Conservation (phyloP, 352 stramenopile species). For the Elongisporangium prolatum region DNA sequence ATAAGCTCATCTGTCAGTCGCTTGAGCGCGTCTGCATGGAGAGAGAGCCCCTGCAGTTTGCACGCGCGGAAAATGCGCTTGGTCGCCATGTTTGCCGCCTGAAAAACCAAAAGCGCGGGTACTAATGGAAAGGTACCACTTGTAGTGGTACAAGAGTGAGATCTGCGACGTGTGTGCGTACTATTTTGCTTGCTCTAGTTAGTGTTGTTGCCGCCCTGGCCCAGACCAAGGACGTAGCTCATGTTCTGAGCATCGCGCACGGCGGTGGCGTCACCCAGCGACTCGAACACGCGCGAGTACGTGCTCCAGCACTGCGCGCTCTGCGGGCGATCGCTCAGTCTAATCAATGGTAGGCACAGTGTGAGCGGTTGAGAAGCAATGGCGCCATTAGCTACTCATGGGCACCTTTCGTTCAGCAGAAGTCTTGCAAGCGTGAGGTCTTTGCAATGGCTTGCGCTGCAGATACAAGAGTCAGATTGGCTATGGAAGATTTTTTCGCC, state of each 20-base stretch:
- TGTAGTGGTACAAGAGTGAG: conserved; percentile 6
- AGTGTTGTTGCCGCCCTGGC: conserved; percentile 71
- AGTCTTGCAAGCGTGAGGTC: conserved; percentile 69
- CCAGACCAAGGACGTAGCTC: conserved; percentile 84
- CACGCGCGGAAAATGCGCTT: conserved; percentile 81
- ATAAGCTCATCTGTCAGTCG: conserved; percentile 61
- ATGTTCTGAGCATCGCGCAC: conserved; percentile 83
- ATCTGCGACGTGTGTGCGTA: background rate
- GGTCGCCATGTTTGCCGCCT: conserved; percentile 38
- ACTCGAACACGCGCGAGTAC: conserved; percentile 67
- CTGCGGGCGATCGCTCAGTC: conserved; percentile 64
- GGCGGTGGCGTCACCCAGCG: conserved; percentile 61
- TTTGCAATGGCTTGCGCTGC: conserved; percentile 62
- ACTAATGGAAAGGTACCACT: conserved; percentile 10
- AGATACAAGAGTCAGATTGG: background rate
- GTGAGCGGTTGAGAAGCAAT: background rate
- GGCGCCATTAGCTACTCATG: background rate
- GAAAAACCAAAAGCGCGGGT: conserved; percentile 1
- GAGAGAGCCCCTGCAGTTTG: conserved; percentile 79
- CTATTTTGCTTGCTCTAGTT: conserved; percentile 28
- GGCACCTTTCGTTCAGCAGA: conserved; percentile 79
- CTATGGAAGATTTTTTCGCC: background rate
- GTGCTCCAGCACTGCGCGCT: conserved; percentile 79
- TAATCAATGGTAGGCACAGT: conserved; percentile 7
- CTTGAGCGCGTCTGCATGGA: conserved; percentile 67